Conservation (phyloP, 495 filamentous ascomycete genomes). For the Hypoxylon crocopeplum region DNA sequence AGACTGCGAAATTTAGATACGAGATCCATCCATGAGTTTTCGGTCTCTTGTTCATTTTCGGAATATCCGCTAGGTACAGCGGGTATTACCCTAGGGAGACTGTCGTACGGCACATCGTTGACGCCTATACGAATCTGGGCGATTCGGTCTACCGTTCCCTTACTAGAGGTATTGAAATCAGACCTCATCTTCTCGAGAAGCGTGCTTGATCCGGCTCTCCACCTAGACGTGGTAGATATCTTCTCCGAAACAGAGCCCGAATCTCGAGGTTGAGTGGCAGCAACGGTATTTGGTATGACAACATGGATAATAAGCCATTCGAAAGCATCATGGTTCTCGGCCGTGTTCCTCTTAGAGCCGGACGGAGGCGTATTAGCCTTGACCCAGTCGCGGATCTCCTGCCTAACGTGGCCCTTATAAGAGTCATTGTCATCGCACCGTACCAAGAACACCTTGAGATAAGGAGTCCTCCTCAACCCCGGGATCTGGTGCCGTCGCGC, state of each 20-base stretch:
- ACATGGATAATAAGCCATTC: constrained; percentile 97
- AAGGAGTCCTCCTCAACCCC: constrained; percentile 89
- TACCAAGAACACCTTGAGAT: constrained; percentile 87
- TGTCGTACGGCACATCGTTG: constrained; percentile 65
- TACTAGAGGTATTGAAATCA: constrained; percentile 89
- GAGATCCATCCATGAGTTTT: constrained; percentile 81
- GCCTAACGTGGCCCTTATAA: constrained; percentile 81
- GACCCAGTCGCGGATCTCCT: constrained; percentile 88
- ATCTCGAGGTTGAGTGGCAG: constrained; percentile 71
- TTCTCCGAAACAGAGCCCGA: constrained; percentile 52
- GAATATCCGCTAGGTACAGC: constrained; percentile 63
- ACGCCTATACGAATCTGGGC: constrained; percentile 81
- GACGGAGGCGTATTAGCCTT: constrained; percentile 69
- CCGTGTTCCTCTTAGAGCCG: constrained; percentile 51
- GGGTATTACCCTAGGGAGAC: constrained; percentile 61
- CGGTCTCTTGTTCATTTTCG: constrained; percentile 71
- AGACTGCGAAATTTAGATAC: constrained; percentile 84
- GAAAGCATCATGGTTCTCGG: constrained; percentile 90
- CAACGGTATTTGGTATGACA: constrained; percentile 78
- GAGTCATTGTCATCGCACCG: constrained; percentile 93
- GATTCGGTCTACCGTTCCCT: constrained; percentile 77
- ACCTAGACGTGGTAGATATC: constrained; percentile 62
- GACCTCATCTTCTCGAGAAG: constrained; percentile 88
- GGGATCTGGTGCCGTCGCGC: constrained; percentile 90
- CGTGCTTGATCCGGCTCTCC: constrained; percentile 78